phyloP scores from a whole-genome alignment of 331 rosid species.

The Malus hybrid region DNA sequence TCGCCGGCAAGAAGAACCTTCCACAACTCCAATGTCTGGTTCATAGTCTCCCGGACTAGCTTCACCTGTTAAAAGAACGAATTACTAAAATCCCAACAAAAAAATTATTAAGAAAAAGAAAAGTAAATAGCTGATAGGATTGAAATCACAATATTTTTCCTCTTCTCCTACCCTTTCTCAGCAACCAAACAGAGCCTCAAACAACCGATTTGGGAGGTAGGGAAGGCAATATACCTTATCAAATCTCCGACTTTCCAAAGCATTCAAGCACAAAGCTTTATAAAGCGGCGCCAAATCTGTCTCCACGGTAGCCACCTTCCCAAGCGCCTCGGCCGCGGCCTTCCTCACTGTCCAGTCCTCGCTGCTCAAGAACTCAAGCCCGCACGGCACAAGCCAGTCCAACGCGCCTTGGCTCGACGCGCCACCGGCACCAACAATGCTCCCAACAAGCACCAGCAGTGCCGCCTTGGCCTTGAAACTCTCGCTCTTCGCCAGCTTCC shows the following conservation, averaged over 20 bases:
- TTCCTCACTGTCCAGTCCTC: conserved; percentile 98
- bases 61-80: conserved; percentile 51
- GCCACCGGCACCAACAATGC: conserved; percentile 65
- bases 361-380: conserved; percentile 54
- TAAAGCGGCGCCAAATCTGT: conserved; percentile 48
- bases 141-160: background rate
- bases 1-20: conserved; percentile 42
- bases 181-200: background rate
- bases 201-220: background rate
- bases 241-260: conserved; percentile 78
- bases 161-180: background rate
- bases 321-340: conserved; percentile 79
- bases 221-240: conserved; percentile 55
- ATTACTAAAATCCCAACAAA: background rate
- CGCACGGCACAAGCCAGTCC: conserved; percentile 82
- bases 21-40: conserved; percentile 72
- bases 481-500: conserved; percentile 68
- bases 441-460: conserved; percentile 60
- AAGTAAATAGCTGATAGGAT: background rate
- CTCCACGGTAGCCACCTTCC: conserved; percentile 63
- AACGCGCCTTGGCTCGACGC: conserved; percentile 53
- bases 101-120: background rate
- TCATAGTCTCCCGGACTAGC: conserved; percentile 88
- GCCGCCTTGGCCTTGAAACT: conserved; percentile 81
- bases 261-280: conserved; percentile 54